A percentile compares a stretch with the other conserved stretches of the same genome.
Evolutionary conservation across 257 asterid species (phyloP).

Genomic region (Solanum habrochaites): DNA sequence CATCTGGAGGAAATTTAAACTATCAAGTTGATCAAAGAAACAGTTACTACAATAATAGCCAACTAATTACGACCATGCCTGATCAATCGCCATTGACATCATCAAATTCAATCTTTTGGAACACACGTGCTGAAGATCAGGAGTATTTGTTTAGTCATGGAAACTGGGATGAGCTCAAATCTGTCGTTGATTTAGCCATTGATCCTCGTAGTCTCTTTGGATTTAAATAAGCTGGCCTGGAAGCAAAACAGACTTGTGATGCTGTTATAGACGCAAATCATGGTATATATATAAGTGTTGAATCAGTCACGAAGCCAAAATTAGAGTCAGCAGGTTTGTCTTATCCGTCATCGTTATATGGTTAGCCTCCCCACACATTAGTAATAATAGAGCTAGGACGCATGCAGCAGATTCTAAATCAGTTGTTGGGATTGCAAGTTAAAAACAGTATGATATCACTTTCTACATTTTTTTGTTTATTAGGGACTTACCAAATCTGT

Average conservation of each 20-base stretch:
- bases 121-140: not conserved
- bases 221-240: not conserved
- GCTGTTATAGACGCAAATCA: too few relatives aligned
- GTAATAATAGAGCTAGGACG: not conserved
- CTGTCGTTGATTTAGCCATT: slow-evolving; percentile 4
- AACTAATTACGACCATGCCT: not conserved
- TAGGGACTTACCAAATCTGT: not conserved
- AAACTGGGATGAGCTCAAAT: slow-evolving; percentile 12
- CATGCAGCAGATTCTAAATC: not conserved
- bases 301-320: not conserved
- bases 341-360: not conserved
- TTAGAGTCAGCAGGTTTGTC: not conserved
- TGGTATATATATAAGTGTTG: not conserved
- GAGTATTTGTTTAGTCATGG: not conserved
- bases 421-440: not conserved
- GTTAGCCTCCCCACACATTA: not conserved
- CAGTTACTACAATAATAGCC: not conserved
- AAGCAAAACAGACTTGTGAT: not conserved
- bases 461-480: not conserved
- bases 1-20: not conserved
- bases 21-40: not conserved
- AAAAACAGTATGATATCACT: not conserved
- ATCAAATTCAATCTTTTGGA: not conserved
- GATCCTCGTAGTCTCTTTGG: not conserved
- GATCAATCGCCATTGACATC: not conserved